Base-by-base conservation (phyloP, 768 basidiomycete species). In the Rhodotorula graminis region DNA sequence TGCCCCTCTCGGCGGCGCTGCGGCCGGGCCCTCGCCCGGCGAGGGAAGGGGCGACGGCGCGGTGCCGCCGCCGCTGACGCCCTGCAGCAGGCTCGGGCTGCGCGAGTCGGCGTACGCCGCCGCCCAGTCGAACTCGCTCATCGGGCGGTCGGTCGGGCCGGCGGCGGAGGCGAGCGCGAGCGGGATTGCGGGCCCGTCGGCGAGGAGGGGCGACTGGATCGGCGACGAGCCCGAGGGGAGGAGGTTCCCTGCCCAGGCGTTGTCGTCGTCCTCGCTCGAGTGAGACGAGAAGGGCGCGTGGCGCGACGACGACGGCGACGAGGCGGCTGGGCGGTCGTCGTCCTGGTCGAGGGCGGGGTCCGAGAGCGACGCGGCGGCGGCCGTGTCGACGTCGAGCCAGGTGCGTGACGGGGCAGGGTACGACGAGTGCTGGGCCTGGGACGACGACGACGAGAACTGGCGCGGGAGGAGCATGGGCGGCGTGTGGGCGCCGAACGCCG, bases 111-210 rank as follows among this genome's bases (percentile, higher is more conserved):
- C 67, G 53, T 72, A 72, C n/a, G 67, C 67, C 7, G 63, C 71
- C 1, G 47, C 59, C 40, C 68, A 60, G 57, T 72, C 71, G 27
- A 72, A 72, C 37, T 72, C 71, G 63, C 71, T 72, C n/a, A 68
- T 4, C 15, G 71, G 71, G 29, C 71, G 55, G 37, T 66, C 53
- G 27, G n/a, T n/a, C n/a, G n/a, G n/a, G n/a, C n/a, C n/a, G n/a
- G n/a, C n/a, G n/a, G n/a, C n/a, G n/a, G 37, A 40, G n/a, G 53
- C 56, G 64, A n/a, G 53, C 27, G 27, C 33, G 21, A n/a, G 18
- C 3, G 19, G 53, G 64, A 18, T 1, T 3, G 33, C 7, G 33
- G 21, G 27, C 27, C 46, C 31, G 9, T 65, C 64, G 55, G 64
- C 56, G 21, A 65, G 56, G 25, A 57, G 46, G 21, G 64, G 56